phyloP scores from a whole-genome alignment of 371 early-diverging fungal species.

The Choanephora cucurbitarum region DNA sequence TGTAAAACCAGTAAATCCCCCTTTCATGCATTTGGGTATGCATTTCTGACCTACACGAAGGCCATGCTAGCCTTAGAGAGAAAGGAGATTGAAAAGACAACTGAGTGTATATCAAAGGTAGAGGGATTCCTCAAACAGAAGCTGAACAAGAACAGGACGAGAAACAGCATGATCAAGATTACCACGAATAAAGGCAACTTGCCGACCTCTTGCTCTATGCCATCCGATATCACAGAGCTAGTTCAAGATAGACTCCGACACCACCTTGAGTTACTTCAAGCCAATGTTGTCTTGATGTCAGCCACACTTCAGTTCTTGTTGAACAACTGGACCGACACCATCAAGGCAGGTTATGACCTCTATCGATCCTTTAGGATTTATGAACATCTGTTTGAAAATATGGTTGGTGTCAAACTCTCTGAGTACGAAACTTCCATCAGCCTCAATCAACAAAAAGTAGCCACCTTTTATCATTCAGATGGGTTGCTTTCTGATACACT shows the following conservation, averaged over 20 bases:
- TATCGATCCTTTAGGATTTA: slow-evolving; percentile 33
- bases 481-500: slow-evolving; percentile 8
- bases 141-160: neutral
- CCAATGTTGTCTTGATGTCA: slow-evolving; percentile 32
- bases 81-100: slow-evolving; percentile 12
- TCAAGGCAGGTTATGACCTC: slow-evolving; percentile 37
- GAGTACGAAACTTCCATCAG: slow-evolving; percentile 8
- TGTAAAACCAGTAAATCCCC: slow-evolving; percentile 17
- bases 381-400: slow-evolving; percentile 28
- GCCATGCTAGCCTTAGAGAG: slow-evolving; percentile 30
- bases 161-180: neutral
- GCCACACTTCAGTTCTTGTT: slow-evolving; percentile 35
- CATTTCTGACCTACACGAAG: slow-evolving; percentile 27
- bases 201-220: neutral
- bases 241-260: slow-evolving; percentile 1
- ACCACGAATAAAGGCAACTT: neutral
- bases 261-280: slow-evolving; percentile 28
- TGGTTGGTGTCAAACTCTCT: neutral
- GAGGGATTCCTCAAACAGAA: slow-evolving; percentile 4
- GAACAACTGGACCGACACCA: slow-evolving; percentile 32
- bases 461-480: too few relatives aligned
- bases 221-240: neutral
- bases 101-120: slow-evolving; percentile 1
- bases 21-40: slow-evolving; percentile 35
- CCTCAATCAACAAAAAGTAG: neutral